A percentile compares a stretch with the other conserved stretches of the same genome.
phyloP scores from a whole-genome alignment of 1,139 yeast species.

The Yamadazyma mexicana region DNA sequence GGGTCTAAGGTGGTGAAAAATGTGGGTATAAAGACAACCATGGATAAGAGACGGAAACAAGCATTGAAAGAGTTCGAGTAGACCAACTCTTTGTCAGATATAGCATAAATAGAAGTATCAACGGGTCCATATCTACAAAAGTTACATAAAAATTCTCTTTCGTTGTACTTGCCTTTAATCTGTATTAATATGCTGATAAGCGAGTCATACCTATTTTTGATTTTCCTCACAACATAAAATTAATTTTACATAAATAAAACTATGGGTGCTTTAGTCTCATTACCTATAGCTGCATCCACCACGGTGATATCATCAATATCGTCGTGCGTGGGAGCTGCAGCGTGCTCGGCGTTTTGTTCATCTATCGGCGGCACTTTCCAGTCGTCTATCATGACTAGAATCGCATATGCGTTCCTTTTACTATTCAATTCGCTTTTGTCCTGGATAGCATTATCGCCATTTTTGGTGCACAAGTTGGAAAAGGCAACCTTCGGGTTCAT shows the following conservation, averaged over 20 bases:
- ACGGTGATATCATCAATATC: slow-evolving; percentile 50
- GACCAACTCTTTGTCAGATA: not conserved
- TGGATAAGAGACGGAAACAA: slow-evolving; percentile 44
- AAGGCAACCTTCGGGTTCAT: slow-evolving; percentile 69
- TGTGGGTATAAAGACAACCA: slow-evolving; percentile 22
- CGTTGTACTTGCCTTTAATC: not conserved
- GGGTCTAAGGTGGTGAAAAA: slow-evolving; percentile 17
- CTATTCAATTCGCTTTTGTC: slow-evolving; percentile 78
- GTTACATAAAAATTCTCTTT: too few species aligned
- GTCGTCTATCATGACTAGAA: slow-evolving; percentile 68
- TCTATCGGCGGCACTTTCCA: slow-evolving; percentile 61
- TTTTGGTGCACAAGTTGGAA: slow-evolving; percentile 74
- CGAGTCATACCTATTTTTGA: not conserved
- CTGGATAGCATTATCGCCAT: slow-evolving; percentile 88
- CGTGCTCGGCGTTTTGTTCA: slow-evolving; percentile 67
- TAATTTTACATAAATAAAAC: too few species aligned
- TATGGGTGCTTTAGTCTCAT: slow-evolving; percentile 88
- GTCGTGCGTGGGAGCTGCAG: slow-evolving; percentile 84
- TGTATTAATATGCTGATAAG: not conserved
- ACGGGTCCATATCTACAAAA: too few species aligned
- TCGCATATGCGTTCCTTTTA: slow-evolving; percentile 80
- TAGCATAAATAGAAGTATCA: too few species aligned
- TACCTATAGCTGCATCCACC: slow-evolving; percentile 67
- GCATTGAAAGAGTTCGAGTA: slow-evolving; percentile 44
- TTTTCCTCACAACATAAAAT: not conserved